A percentile compares a stretch with the other conserved stretches of the same genome.
phyloP scores from a whole-genome alignment of 768 basidiomycete genomes.

The Asterophora parasitica region DNA sequence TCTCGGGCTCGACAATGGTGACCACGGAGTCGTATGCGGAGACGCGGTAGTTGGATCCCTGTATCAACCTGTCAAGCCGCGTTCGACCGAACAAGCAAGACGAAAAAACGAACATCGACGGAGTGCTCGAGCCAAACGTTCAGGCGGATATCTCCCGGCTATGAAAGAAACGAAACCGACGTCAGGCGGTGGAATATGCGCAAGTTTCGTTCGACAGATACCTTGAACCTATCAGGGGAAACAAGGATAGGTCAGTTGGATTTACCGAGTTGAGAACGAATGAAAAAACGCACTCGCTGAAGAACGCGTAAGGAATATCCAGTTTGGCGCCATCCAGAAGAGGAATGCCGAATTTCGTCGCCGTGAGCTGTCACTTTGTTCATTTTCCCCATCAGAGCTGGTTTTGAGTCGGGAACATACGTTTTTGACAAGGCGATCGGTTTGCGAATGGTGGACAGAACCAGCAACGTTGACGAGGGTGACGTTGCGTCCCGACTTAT shows the following conservation, averaged over 20 bases:
- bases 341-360: slow-evolving; percentile 45
- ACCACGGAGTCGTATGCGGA: slow-evolving; percentile 73
- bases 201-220: slow-evolving; percentile 20
- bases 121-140: slow-evolving; percentile 73
- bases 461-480: slow-evolving; percentile 63
- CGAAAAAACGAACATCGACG: slow-evolving; percentile 43
- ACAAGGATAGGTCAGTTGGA: slow-evolving; percentile 10
- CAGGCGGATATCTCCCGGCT: slow-evolving; percentile 75
- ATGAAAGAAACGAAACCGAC: slow-evolving; percentile 9
- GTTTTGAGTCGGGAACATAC: slow-evolving; percentile 32
- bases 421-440: slow-evolving; percentile 64
- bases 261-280: not conserved
- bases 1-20: slow-evolving; percentile 74
- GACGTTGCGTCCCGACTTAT: slow-evolving; percentile 68
- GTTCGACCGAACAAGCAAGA: not conserved
- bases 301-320: slow-evolving; percentile 66
- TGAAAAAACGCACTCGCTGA: slow-evolving; percentile 66
- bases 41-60: slow-evolving; percentile 59
- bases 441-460: slow-evolving; percentile 63
- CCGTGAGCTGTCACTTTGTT: slow-evolving; percentile 45
- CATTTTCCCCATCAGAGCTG: slow-evolving; percentile 5
- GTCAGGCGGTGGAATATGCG: slow-evolving; percentile 2
- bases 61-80: not conserved
- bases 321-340: slow-evolving; percentile 55
- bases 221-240: slow-evolving; percentile 50